These are phyloP conservation scores for Fusarium ambrosium DNA, from an alignment of 2,329 filamentous ascomycete species.

Conservation along the genomic window DNA sequence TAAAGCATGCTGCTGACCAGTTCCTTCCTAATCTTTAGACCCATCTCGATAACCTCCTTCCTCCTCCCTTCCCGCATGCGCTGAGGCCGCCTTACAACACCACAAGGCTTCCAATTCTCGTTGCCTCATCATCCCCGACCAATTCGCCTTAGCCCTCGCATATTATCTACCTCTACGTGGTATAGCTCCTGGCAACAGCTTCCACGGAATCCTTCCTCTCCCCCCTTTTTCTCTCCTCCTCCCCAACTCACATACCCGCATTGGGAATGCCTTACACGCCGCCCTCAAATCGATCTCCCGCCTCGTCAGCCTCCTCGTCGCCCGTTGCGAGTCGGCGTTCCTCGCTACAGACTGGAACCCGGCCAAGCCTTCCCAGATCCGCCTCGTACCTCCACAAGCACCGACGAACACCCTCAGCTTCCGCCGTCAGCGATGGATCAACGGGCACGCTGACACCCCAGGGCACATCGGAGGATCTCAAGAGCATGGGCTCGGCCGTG, in stretches of 20 bases:
- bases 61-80: slow-evolving; percentile 32
- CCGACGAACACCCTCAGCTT: slow-evolving; percentile 68
- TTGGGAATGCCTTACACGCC: slow-evolving; percentile 89
- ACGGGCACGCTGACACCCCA: slow-evolving; percentile 60
- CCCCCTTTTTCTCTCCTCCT: slow-evolving; percentile 21
- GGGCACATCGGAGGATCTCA: slow-evolving; percentile 64
- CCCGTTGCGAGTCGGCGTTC: slow-evolving; percentile 70
- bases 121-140: slow-evolving; percentile 26
- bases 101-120: slow-evolving; percentile 12
- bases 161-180: slow-evolving; percentile 35
- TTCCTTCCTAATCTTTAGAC: slow-evolving; percentile 41
- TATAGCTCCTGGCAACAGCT: slow-evolving; percentile 38
- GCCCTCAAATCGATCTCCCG: slow-evolving; percentile 75
- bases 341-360: slow-evolving; percentile 65
- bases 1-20: slow-evolving; percentile 42
- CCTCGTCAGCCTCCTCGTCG: slow-evolving; percentile 69
- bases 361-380: slow-evolving; percentile 72
- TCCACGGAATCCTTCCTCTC: slow-evolving; percentile 38
- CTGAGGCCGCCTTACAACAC: slow-evolving; percentile 34
- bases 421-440: slow-evolving; percentile 45
- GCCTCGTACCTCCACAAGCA: slow-evolving; percentile 76
- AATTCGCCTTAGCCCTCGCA: slow-evolving; percentile 16
- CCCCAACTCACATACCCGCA: slow-evolving; percentile 37
- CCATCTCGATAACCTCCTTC: slow-evolving; percentile 36
- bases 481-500: slow-evolving; percentile 53